Evolutionary conservation across 2,329 filamentous ascomycete genomes (phyloP), one percentile per base, ranked within the genome.

Genomic region (Rhynchosporium graminicola): DNA sequence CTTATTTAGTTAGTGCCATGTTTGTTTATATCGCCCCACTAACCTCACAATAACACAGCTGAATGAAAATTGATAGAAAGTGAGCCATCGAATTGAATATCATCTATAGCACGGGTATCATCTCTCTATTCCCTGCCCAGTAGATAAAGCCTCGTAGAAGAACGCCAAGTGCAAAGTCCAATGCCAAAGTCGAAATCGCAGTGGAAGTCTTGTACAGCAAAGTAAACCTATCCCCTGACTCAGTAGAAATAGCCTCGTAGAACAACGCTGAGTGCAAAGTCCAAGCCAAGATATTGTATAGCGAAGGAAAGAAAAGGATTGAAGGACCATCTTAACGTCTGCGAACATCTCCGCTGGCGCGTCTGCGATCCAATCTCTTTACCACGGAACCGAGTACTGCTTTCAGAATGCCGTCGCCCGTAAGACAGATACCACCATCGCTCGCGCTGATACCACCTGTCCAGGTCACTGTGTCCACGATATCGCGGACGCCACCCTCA

Each of bases 391-490:
- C 93, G 4, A 97, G 80, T 0, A 96, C 89, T 33, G 86, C 85
- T 77, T 97, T 98, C 64, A 97, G 77, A 48, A 97, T 88, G 0
- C 83, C 86, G 2, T 91, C 85, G 0, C 82, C 88, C 0, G 85
- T 87, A 51, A 97, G 78, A 7, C 68, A 70, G 5, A 73, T 65
- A 15, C 78, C 78, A 29, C 77, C 77, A 26, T 79, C 75, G 8
- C 77, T 64, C 28, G 63, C 28, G 20, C 59, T 61, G 33, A 55
- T 28, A 3, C 72, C 78, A 1, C 79, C 80, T 3, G 47, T 36
- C 46, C 89, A 97, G 0, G 90, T 89, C 40, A 92, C 88, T 0
- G 93, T 96, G 76, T 98, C 94, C 15, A 97, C 92, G 72, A 98
- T 97, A 77, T 98, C 94, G 20, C 94, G 80, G 15, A 94, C 74